Conservation (phyloP, 2,329 filamentous ascomycete genomes). For the Saccharata proteae region DNA sequence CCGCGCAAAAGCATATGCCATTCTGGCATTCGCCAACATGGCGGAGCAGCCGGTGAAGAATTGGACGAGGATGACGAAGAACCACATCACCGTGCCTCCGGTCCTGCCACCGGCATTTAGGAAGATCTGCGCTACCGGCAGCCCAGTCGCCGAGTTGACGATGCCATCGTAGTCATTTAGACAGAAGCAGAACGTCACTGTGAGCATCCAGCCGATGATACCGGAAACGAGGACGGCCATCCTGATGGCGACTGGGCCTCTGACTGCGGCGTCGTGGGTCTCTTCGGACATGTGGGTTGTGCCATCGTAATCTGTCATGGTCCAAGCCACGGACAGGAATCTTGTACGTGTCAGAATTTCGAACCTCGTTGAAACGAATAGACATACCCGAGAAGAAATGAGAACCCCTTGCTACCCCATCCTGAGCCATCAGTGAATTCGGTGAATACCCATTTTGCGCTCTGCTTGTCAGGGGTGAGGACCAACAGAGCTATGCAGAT, state of each 20-base stretch:
- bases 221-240: slow-evolving; percentile 49
- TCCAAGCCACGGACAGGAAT: slow-evolving; percentile 46
- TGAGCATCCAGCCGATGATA: slow-evolving; percentile 49
- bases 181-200: slow-evolving; percentile 52
- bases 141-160: slow-evolving; percentile 44
- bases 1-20: slow-evolving; percentile 50
- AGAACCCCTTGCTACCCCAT: slow-evolving; percentile 49
- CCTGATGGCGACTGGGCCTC: slow-evolving; percentile 47
- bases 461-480: slow-evolving; percentile 47
- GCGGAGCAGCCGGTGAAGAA: slow-evolving; percentile 54
- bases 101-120: slow-evolving; percentile 46
- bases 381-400: slow-evolving; percentile 46
- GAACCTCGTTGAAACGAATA: too few species aligned
- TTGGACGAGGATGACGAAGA: slow-evolving; percentile 50
- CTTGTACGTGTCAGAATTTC: slow-evolving; percentile 14
- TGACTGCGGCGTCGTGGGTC: slow-evolving; percentile 49
- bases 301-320: slow-evolving; percentile 58
- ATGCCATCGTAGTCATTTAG: slow-evolving; percentile 46
- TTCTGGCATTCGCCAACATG: slow-evolving; percentile 51
- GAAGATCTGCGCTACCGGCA: slow-evolving; percentile 47
- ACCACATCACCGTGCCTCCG: slow-evolving; percentile 50
- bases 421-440: slow-evolving; percentile 50
- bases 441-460: slow-evolving; percentile 48
- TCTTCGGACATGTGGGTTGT: slow-evolving; percentile 59
- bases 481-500: slow-evolving; percentile 49